Evolutionary conservation across 2,329 filamentous ascomycete species (phyloP).

Genomic region (Neurospora crassa): DNA sequence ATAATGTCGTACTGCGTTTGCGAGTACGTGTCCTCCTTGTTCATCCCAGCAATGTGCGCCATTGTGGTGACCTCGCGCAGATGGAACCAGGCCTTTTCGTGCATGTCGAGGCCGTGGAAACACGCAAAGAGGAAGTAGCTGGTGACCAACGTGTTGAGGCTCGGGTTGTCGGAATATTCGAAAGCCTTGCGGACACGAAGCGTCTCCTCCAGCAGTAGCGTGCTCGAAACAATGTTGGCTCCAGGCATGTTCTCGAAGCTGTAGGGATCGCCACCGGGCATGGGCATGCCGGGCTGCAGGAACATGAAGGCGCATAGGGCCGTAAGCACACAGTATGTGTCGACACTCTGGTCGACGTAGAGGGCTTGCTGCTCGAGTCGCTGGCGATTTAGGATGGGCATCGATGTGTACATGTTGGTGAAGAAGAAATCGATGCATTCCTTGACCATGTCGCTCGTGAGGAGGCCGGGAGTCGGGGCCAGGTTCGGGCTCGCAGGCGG

Average conservation of each 20-base stretch:
- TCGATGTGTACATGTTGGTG: slow-evolving; percentile 52
- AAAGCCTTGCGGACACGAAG: slow-evolving; percentile 53
- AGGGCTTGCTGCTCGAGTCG: slow-evolving; percentile 48
- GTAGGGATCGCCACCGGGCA: slow-evolving; percentile 45
- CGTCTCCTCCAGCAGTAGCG: slow-evolving; percentile 58
- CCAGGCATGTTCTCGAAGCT: slow-evolving; percentile 47
- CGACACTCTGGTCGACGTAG: slow-evolving; percentile 52
- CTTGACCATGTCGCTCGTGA: slow-evolving; percentile 54
- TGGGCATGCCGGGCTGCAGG: slow-evolving; percentile 57
- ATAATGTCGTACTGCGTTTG: slow-evolving; percentile 40
- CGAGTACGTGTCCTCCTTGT: slow-evolving; percentile 51
- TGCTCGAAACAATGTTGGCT: slow-evolving; percentile 53
- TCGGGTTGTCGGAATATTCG: slow-evolving; percentile 49
- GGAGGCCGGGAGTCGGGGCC: slow-evolving; percentile 47
- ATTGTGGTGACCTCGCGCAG: slow-evolving; percentile 69
- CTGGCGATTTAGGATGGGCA: slow-evolving; percentile 52
- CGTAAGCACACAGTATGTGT: slow-evolving; percentile 54
- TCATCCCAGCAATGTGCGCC: slow-evolving; percentile 49
- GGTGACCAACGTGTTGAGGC: slow-evolving; percentile 53
- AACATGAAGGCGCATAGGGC: slow-evolving; percentile 60
- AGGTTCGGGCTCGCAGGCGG: slow-evolving; percentile 37
- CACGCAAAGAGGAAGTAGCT: slow-evolving; percentile 72
- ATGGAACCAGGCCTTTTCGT: slow-evolving; percentile 72
- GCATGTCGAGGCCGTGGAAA: slow-evolving; percentile 60
- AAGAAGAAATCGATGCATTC: slow-evolving; percentile 61